A percentile compares a stretch with the other conserved stretches of the same genome.
Conservation (phyloP, 805 yeast genomes). For the Yamadazyma olivae region DNA sequence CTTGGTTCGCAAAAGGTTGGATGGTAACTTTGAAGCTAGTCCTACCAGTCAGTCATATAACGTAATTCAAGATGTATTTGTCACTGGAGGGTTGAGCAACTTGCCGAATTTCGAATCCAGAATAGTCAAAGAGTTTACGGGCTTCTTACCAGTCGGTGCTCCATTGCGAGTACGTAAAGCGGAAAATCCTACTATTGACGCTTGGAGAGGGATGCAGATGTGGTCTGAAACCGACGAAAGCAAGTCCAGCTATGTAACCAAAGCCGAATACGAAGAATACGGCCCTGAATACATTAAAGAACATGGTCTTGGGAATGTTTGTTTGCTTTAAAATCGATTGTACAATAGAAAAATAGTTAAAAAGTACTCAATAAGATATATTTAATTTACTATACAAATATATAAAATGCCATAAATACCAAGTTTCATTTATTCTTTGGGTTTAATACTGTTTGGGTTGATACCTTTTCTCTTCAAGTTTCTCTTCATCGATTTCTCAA, state of each 20-base stretch:
- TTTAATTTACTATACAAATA: background rate
- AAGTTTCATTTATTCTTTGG: slow-evolving; percentile 5
- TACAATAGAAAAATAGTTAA: background rate
- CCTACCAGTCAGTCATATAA: slow-evolving; percentile 49
- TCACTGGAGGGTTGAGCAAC: slow-evolving; percentile 82
- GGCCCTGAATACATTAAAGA: slow-evolving; percentile 90
- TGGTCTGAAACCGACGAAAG: slow-evolving; percentile 59
- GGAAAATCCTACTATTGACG: slow-evolving; percentile 65
- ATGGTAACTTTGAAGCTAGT: slow-evolving; percentile 49
- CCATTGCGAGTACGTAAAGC: slow-evolving; percentile 63
- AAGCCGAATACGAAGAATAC: slow-evolving; percentile 76
- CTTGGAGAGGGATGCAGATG: slow-evolving; percentile 93
- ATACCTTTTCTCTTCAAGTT: slow-evolving; percentile 68
- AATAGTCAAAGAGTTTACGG: slow-evolving; percentile 62
- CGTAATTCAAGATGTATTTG: slow-evolving; percentile 61
- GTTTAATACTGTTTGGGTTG: slow-evolving; percentile 49
- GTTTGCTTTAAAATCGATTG: slow-evolving; percentile 21
- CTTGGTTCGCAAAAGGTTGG: slow-evolving; percentile 57
- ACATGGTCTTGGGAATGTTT: slow-evolving; percentile 71
- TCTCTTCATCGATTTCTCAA: slow-evolving; percentile 65
- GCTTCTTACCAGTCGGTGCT: slow-evolving; percentile 67
- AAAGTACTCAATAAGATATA: background rate
- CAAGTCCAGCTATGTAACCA: slow-evolving; percentile 51
- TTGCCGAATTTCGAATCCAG: slow-evolving; percentile 67
- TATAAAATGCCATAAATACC: too few species aligned